phyloP scores from a whole-genome alignment of 2,329 filamentous ascomycete species.

The Colletotrichum spaethianum region DNA sequence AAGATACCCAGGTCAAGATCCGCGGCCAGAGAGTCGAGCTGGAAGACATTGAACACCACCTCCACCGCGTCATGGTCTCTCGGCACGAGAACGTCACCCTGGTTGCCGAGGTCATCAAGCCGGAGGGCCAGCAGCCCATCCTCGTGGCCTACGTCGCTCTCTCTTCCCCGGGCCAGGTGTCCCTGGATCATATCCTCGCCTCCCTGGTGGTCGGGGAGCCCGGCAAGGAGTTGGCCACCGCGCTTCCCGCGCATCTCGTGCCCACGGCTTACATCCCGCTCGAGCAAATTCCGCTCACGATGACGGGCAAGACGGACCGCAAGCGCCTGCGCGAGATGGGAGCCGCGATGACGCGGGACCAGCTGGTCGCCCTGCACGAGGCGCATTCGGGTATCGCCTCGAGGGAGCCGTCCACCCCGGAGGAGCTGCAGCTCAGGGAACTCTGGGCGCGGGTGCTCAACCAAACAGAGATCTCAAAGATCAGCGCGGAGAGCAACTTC shows the following conservation, averaged over 20 bases:
- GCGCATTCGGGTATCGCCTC: not conserved
- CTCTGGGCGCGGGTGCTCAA: not conserved
- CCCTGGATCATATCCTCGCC: not conserved
- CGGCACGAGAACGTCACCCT: not conserved
- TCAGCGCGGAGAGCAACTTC: conserved; percentile 56
- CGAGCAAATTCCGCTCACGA: not conserved
- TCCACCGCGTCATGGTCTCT: not conserved
- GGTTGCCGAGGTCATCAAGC: not conserved
- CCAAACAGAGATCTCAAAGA: not conserved
- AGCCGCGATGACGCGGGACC: not conserved
- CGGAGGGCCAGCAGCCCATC: not conserved
- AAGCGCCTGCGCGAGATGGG: not conserved
- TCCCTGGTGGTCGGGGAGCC: not conserved
- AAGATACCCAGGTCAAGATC: too few relatives aligned
- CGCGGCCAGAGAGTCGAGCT: too few relatives aligned
- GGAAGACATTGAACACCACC: too few relatives aligned
- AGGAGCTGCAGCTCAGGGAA: not conserved
- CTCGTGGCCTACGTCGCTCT: conserved; percentile 2
- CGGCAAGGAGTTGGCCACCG: not conserved
- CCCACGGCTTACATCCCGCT: not conserved
- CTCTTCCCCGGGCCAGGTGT: not conserved
- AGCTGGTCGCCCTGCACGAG: not conserved
- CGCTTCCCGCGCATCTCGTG: not conserved
- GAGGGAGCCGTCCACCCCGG: not conserved
- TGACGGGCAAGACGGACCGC: not conserved